phyloP scores from a whole-genome alignment of 495 filamentous ascomycete genomes.

The Amniculicola lignicola region DNA sequence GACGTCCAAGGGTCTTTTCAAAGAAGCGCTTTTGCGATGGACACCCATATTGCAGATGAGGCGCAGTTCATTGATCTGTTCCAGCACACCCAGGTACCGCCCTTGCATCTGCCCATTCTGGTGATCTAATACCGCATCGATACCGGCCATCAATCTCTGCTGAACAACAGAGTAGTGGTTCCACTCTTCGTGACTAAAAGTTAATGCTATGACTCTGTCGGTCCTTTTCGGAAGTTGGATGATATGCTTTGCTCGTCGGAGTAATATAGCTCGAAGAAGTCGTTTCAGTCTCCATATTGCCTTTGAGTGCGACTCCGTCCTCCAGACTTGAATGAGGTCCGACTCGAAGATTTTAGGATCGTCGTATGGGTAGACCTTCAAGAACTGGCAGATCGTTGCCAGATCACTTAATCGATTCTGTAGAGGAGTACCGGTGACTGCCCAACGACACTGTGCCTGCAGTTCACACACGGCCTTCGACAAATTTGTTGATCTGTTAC shows the following conservation, averaged over 20 bases:
- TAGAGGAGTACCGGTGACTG: slow-evolving; percentile 14
- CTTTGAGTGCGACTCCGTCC: background rate
- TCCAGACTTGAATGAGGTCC: slow-evolving; percentile 9
- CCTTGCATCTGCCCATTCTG: background rate
- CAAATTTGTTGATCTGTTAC: slow-evolving; percentile 5
- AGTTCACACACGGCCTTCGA: slow-evolving; percentile 2
- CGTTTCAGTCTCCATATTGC: slow-evolving; percentile 10
- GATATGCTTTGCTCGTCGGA: background rate
- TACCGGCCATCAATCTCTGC: background rate
- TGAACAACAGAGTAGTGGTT: background rate
- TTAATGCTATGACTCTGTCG: background rate
- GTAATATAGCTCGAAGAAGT: background rate
- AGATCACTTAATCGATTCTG: slow-evolving; percentile 12
- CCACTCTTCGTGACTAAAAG: slow-evolving; percentile 3
- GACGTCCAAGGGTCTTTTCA: background rate
- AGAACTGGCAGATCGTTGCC: slow-evolving; percentile 38
- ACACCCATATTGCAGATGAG: slow-evolving; percentile 19
- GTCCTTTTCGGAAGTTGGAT: slow-evolving; percentile 1
- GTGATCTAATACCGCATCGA: slow-evolving; percentile 9
- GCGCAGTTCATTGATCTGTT: slow-evolving; percentile 15
- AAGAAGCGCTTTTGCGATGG: background rate
- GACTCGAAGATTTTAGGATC: slow-evolving; percentile 38
- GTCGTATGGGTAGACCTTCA: slow-evolving; percentile 43
- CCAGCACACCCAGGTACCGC: slow-evolving; percentile 9
- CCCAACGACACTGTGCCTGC: slow-evolving; percentile 4